Base-by-base conservation (phyloP, 2,329 filamentous ascomycete genomes). In the Pseudocercospora vitis region DNA sequence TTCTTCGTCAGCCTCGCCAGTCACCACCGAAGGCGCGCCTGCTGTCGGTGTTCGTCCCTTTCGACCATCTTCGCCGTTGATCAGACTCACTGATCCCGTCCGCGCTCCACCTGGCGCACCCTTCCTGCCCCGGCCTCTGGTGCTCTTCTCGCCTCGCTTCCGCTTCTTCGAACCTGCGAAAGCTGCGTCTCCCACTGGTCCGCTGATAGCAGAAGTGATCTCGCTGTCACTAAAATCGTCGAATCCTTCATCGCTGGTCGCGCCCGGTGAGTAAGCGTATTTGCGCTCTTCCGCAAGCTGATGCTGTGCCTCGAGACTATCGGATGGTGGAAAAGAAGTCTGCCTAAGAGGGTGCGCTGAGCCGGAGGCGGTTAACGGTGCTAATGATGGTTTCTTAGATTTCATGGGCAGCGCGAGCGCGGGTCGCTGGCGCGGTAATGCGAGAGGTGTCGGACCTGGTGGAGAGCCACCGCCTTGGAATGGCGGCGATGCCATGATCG, bases 281-380 rank as follows among this genome's bases (percentile, higher is more conserved):
- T 46, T 40, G 19, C 40, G 31, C 29, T 61, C 57, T 52, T 64
- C 57, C 12, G 59, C 62, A 5, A 58, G 48, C 19, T 50, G 57
- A 46, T 72, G 76, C 33, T 79, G 79, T 0, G 81, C 78, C 2
- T 81, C 83, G 18, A 76, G 71, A n/a, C 68, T 71, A 16, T 71
- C 68, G 16, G 65, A 50, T 21, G 88, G 87, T 0, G 88, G 87
- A 66, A 91, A 94, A 0, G 88, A 90, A 3, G 89, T 91, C 66
- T 91, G 87, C 32, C 89, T 87, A 1, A 94, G 81, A 1, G 86
- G 87, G 60, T 89, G 87, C 0, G 81, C 76, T 1, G 81, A 81
- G 4, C 50, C 52, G n/a, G 42, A 31, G 11, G 78, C 71, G 21
- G 77, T 73, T 3, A 80, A 79, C 7, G 78, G 71, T 21, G 78